A percentile compares a stretch with the other conserved stretches of the same genome.
Conservation (phyloP, 1,284 basidiomycete species). For the Cutaneotrichosporon curvatum region DNA sequence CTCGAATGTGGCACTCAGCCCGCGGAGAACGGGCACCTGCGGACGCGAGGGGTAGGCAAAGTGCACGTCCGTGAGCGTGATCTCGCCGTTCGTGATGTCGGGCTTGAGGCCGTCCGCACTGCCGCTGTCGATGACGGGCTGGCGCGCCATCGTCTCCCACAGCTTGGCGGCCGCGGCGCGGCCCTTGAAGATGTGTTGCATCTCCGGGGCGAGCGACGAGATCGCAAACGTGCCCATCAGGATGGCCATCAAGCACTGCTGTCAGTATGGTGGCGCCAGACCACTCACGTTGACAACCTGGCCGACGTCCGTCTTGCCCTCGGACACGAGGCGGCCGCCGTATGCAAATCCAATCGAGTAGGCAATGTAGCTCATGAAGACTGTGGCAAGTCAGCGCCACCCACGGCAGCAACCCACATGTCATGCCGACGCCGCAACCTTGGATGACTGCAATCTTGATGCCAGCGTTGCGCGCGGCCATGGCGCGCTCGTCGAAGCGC, state of each 20-base stretch:
- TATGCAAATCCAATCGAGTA: no score
- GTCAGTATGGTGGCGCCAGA: no score
- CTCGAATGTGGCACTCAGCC: conserved; percentile 47
- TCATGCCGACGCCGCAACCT: conserved; percentile 60
- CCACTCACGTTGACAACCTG: conserved; percentile 74
- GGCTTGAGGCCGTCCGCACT: conserved; percentile 62
- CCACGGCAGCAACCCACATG: no score
- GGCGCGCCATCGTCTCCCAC: conserved; percentile 80
- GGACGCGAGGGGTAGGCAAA: conserved; percentile 91
- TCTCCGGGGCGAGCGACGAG: conserved; percentile 58
- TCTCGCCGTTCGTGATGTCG: no score
- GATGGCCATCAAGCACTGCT: conserved; percentile 71
- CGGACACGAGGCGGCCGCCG: conserved; percentile 45
- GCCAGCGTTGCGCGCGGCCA: no score
- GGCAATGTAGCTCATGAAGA: no score
- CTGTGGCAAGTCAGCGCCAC: no score
- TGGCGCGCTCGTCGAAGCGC: conserved; percentile 59
- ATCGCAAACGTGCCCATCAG: conserved; percentile 85
- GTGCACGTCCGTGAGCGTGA: conserved; percentile 66
- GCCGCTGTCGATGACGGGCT: conserved; percentile 72
- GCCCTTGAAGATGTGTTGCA: conserved; percentile 76
- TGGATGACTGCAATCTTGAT: conserved; percentile 60
- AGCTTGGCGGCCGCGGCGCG: conserved; percentile 90
- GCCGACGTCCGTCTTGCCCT: conserved; percentile 56
- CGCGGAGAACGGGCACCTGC: conserved; percentile 72